Conservation (phyloP, 371 early-diverging fungal species). For the Rhizomucor miehei region DNA sequence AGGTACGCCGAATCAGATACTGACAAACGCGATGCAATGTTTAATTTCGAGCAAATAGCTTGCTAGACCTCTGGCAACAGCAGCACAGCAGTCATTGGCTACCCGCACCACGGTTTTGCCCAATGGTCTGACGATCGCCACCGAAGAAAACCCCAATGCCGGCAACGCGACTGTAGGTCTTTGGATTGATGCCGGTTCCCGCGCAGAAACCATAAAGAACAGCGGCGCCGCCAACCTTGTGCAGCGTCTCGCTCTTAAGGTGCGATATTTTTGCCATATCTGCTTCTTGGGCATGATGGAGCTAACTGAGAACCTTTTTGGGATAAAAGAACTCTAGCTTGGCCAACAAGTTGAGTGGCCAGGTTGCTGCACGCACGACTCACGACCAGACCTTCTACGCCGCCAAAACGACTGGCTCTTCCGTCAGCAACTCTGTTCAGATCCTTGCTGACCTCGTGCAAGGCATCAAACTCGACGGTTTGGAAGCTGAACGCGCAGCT, state of each 20-base stretch:
- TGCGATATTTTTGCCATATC: constrained; percentile 19
- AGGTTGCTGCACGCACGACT: constrained; percentile 92
- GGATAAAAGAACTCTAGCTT: constrained; percentile 1
- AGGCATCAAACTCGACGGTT: constrained; percentile 68
- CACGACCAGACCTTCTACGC: constrained; percentile 95
- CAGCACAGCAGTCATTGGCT: constrained; percentile 29
- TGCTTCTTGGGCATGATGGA: neutral
- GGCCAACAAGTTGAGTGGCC: constrained; percentile 87
- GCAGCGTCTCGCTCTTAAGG: constrained; percentile 26
- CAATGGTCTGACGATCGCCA: constrained; percentile 91
- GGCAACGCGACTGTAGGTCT: constrained; percentile 95
- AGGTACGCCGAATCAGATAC: constrained; percentile 12
- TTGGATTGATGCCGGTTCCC: constrained; percentile 92
- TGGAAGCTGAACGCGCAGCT: constrained; percentile 70
- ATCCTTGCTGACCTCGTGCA: constrained; percentile 87
- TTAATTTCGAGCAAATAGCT: constrained; percentile 7
- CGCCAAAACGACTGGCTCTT: constrained; percentile 78
- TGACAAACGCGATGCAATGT: neutral
- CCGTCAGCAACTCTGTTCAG: constrained; percentile 77
- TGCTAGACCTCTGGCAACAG: constrained; percentile 21
- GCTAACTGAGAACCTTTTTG: neutral
- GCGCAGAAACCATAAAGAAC: constrained; percentile 80
- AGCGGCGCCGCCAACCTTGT: constrained; percentile 39
- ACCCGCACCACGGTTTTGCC: constrained; percentile 78
- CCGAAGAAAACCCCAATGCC: constrained; percentile 80